Evolutionary conservation across 1,284 basidiomycete species (phyloP), one percentile per base, ranked within the genome.

Genomic region (Boletus semigastroideus): DNA sequence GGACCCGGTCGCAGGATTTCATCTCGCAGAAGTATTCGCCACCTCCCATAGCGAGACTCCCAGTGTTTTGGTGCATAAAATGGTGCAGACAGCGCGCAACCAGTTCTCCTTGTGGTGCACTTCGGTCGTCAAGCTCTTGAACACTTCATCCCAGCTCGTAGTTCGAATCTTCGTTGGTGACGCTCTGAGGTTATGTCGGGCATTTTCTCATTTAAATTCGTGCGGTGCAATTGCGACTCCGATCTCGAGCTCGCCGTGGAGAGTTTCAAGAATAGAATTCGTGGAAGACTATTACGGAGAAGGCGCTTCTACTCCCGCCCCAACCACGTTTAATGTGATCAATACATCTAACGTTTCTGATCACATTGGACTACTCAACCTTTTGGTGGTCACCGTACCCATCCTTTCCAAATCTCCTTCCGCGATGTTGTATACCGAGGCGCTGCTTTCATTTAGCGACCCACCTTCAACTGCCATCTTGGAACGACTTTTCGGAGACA

Each of bases 281-380:
- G 64, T 73, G 25, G 56, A 53, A 5, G 62, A 48, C 0, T 71
- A 74, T 20, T 79, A 79, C 47, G 56, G 53, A 31, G 36, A 51
- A 43, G 51, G 38, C 14, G 44, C 33, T 44, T 53, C 28, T 13
- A 40, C 46, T 9, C 52, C 54, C 0, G 74, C 75, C 0, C 77
- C 78, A 5, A 59, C 67, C 2, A 49, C 39, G 0, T 84, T 83
- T 66, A 70, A 80, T 45, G 70, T 81, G 41, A 78, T 83, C 49
- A 78, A 83, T 39, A 79, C 80, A 0, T 81, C 80, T 19, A 81
- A 80, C 51, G 54, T 82, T n/a, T 60, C 65, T 14, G 79, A 82
- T 57, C 72, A 78, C 48, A 36, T 78, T 2, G 80, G 80, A 0
- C 61, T 80, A 16, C 52, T 82, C n/a, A 83, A 83, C 55, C 52